phyloP scores from a whole-genome alignment of 306 rosid species.

The Myrica gale region DNA sequence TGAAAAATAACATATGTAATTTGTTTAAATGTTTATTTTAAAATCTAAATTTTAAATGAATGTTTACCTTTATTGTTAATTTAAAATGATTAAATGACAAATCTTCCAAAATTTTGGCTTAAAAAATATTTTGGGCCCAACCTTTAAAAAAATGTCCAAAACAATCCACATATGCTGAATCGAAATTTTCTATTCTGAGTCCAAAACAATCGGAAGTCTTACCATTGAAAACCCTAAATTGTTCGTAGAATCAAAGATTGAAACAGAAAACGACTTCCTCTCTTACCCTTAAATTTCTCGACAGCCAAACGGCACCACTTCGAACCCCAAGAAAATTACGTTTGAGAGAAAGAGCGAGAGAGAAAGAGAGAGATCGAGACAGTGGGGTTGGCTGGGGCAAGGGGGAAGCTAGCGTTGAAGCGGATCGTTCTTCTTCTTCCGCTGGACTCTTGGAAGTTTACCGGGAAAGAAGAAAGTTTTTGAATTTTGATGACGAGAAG shows the following conservation, averaged over 20 bases:
- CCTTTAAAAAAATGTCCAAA: too few species aligned
- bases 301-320: background rate
- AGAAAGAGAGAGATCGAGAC: constrained; percentile 30
- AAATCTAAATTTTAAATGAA: too few species aligned
- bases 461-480: constrained; percentile 38
- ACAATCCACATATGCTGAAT: too few species aligned
- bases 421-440: background rate
- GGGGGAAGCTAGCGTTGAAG: background rate
- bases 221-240: background rate
- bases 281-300: background rate
- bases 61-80: too few species aligned
- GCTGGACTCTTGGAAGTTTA: constrained; percentile 10
- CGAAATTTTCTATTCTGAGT: too few species aligned
- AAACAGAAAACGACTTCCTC: background rate
- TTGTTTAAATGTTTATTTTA: too few species aligned
- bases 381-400: constrained; percentile 19
- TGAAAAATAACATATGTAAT: too few species aligned
- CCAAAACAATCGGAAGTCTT: too few species aligned
- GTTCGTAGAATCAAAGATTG: background rate
- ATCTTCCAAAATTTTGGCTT: too few species aligned
- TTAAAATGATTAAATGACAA: too few species aligned
- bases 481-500: constrained; percentile 1
- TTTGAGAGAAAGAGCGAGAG: background rate
- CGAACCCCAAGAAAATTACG: background rate
- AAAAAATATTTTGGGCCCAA: too few species aligned